Evolutionary conservation across 305 asterid species (phyloP), one percentile per base, ranked within the genome.

Genomic region (Salvia sclarea): DNA sequence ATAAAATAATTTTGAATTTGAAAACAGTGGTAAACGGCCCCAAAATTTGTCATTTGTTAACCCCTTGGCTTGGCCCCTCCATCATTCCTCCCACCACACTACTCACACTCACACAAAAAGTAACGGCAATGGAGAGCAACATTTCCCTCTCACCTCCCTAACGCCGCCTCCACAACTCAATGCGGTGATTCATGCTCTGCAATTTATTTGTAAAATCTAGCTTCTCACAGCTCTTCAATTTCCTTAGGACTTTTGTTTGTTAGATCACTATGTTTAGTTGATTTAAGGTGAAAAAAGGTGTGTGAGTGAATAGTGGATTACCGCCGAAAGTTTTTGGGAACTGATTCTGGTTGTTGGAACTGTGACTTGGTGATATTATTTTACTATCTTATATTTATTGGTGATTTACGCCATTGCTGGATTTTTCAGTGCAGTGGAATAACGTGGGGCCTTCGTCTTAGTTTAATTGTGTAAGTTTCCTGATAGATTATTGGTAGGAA

Each of bases 101-200:
- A 54, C 61, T 54, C 59, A 53, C 59, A 37, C 35, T 8, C 40
- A 22, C 66, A 12, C 8, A 41, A 61, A 61, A 61, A 41, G 67
- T 61, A 61, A 61, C 67, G 53, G 67, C 41, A 22, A 41, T 41
- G 67, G 38, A n/a, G 3, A 1, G 7, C 3, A 3, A n/a, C 70
- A 44, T 22, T 6, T 17, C 49, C 43, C 64, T 31, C 69, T 10
- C 47, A 10, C 55, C 25, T 13, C 8, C 21, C 12, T 13, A 4
- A 9, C 53, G 52, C 66, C 68, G 41, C 44, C 54, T 24, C 0
- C 54, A 4, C 54, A 41, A 13, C 54, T 77, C 88, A 78, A 69
- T 88, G 95, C 61, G 97, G 96, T 88, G 52, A 86, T 82, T 82
- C 54, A 8, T 67, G 0, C 18, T 43, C 50, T 62, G 35, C 45